Base-by-base conservation (phyloP, 2,329 filamentous ascomycete genomes). In the Pezicula neosporulosa region DNA sequence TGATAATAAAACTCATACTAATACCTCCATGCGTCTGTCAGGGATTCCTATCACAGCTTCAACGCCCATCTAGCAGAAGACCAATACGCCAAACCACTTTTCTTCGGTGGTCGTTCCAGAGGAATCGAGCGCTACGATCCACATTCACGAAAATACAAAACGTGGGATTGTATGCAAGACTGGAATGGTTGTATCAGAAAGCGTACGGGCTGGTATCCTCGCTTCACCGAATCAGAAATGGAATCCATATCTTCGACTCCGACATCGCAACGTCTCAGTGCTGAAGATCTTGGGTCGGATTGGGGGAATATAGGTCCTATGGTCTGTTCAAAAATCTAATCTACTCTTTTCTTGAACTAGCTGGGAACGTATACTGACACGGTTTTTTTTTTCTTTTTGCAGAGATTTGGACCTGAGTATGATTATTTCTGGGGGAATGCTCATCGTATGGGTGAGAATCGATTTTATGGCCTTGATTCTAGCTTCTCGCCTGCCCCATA, bases 401-500 rank as follows among this genome's bases (percentile, higher is more conserved):
- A 66, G 64, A 53, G 63, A 45, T 64, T 62, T 24, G 47, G 55
- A 47, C 48, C 50, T 45, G 55, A 63, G 33, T 50, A 63, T 16
- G 55, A 64, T 51, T 44, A 49, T 24, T 66, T 63, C 42, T 66
- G 64, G 64, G 59, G 59, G 35, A 24, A 59, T 37, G 61, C 63
- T 2, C 63, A 65, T 56, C 55, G 59, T 1, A 44, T 57, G 39
- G 60, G 57, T 2, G 60, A 61, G 5, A 63, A 63, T 45, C 6
- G n/a, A 6, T 43, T 56, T 18, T 42, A 37, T 18, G 45, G 36
- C 6, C n/a, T 27, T 6, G 5, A 1, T 9, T 50, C 30, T 8
- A 18, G 33, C 3, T 59, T 56, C 28, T 53, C 47, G 10, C 30
- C 30, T 33, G 30, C 30, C 4, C 30, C 30, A 13, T 33, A 33